Evolutionary conservation across 257 asterid genomes (phyloP).

Genomic region (Paraleonurus japonicus): DNA sequence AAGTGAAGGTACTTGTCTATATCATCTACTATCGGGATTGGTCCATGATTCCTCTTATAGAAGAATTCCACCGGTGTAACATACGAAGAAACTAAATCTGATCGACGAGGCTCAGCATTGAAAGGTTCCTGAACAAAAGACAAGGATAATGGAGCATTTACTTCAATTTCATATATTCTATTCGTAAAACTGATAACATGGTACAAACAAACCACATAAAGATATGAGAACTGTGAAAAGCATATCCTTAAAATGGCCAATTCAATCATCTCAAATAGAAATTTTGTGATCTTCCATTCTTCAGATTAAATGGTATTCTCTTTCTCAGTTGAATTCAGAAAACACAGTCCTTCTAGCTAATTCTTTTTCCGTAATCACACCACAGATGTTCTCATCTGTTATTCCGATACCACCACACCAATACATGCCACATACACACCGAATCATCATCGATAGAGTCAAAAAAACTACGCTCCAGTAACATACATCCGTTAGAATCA

Average conservation of each 20-base stretch:
- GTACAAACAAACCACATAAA: background rate
- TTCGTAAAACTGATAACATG: background rate
- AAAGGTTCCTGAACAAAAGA: constrained; percentile 73
- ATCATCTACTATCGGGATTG: constrained; percentile 82
- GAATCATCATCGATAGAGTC: background rate
- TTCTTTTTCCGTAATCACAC: background rate
- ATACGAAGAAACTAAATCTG: constrained; percentile 65
- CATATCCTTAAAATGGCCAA: background rate
- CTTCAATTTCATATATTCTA: background rate
- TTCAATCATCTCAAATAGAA: background rate
- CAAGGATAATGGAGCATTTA: background rate
- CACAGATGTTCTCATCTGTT: background rate
- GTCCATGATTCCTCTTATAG: constrained; percentile 98
- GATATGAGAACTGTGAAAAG: background rate
- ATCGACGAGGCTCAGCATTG: constrained; percentile 90
- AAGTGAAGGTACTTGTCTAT: constrained; percentile 54
- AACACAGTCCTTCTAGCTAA: background rate
- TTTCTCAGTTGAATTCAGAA: background rate
- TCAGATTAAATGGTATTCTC: background rate
- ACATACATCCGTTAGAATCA: background rate
- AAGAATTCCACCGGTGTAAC: constrained; percentile 83
- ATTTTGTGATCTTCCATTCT: background rate
- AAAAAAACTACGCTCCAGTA: background rate
- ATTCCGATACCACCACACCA: background rate
- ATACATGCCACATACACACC: background rate